phyloP scores from a whole-genome alignment of 495 filamentous ascomycete genomes.

The Durotheca rogersii region DNA sequence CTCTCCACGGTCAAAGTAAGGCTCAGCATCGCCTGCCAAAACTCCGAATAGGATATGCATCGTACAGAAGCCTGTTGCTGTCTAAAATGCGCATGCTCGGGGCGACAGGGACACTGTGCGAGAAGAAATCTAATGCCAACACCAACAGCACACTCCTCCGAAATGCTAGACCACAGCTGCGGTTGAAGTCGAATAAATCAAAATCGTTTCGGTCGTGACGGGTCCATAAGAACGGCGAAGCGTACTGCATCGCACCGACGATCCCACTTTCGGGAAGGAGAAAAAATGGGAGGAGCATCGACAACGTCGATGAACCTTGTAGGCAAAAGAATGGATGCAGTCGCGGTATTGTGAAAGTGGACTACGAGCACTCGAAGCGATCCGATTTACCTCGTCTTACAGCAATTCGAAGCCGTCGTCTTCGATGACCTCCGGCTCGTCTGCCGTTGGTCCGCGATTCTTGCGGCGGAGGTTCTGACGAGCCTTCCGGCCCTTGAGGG shows the following conservation, averaged over 20 bases:
- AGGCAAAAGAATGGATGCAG: conserved; percentile 3
- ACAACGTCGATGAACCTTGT: neutral
- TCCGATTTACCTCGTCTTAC: conserved; percentile 21
- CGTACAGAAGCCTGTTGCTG: conserved; percentile 8
- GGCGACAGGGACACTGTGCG: conserved; percentile 8
- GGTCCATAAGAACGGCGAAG: conserved; percentile 7
- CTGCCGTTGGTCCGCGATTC: conserved; percentile 5
- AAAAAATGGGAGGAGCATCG: conserved; percentile 2
- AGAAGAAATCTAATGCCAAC: conserved; percentile 23
- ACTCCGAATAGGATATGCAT: conserved; percentile 24
- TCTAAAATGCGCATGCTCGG: conserved; percentile 16
- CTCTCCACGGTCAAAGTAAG: conserved; percentile 21
- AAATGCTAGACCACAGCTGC: conserved; percentile 1
- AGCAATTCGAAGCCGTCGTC: conserved; percentile 51
- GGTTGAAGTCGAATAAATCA: neutral
- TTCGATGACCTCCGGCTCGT: conserved; percentile 30
- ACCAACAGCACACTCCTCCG: conserved; percentile 2
- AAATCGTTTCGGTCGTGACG: conserved; percentile 22
- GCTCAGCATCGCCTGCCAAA: conserved; percentile 27
- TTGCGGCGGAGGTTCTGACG: conserved; percentile 39
- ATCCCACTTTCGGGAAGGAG: neutral
- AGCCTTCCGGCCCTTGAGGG: conserved; percentile 46
- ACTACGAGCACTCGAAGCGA: neutral
- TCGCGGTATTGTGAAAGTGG: neutral
- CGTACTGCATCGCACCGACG: neutral